Evolutionary conservation across 495 filamentous ascomycete species (phyloP).

Genomic region (Neurospora discreta): DNA sequence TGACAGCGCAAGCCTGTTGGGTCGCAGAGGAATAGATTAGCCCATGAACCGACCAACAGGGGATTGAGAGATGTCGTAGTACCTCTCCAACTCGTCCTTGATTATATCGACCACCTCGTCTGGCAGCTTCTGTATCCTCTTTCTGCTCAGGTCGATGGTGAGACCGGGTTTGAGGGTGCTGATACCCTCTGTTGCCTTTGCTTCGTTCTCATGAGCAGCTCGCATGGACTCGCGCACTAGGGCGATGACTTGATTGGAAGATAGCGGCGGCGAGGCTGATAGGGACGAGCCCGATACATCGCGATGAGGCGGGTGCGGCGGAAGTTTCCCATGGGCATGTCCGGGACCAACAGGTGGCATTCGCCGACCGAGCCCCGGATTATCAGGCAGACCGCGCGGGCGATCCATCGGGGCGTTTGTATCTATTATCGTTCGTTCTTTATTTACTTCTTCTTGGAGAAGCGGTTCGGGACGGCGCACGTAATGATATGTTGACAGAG

Average conservation of each 20-base stretch:
- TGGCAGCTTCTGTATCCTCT: conserved; percentile 67
- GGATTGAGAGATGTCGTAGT: conserved; percentile 1
- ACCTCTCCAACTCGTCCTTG: conserved; percentile 88
- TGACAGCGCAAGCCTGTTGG: conserved; percentile 65
- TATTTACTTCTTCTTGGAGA: background rate
- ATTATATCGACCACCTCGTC: conserved; percentile 87
- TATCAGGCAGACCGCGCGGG: conserved; percentile 28
- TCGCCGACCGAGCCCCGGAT: conserved; percentile 28
- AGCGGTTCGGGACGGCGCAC: background rate
- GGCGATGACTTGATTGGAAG: conserved; percentile 38
- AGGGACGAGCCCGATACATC: conserved; percentile 26
- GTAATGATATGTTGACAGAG: background rate
- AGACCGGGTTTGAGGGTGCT: conserved; percentile 64
- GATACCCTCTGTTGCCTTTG: conserved; percentile 54
- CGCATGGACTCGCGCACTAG: conserved; percentile 56
- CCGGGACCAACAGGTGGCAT: conserved; percentile 20
- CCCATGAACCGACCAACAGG: conserved; percentile 1
- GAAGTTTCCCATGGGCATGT: conserved; percentile 20
- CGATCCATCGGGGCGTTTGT: conserved; percentile 16
- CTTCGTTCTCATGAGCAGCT: conserved; percentile 56
- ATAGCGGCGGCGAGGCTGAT: conserved; percentile 30
- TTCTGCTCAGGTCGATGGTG: conserved; percentile 82
- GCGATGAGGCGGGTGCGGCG: conserved; percentile 27
- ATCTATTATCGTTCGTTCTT: background rate
- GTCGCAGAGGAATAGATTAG: conserved; percentile 1